Conservation (phyloP, 805 yeast species). For the Cyberlindnera euphorbiiphila region DNA sequence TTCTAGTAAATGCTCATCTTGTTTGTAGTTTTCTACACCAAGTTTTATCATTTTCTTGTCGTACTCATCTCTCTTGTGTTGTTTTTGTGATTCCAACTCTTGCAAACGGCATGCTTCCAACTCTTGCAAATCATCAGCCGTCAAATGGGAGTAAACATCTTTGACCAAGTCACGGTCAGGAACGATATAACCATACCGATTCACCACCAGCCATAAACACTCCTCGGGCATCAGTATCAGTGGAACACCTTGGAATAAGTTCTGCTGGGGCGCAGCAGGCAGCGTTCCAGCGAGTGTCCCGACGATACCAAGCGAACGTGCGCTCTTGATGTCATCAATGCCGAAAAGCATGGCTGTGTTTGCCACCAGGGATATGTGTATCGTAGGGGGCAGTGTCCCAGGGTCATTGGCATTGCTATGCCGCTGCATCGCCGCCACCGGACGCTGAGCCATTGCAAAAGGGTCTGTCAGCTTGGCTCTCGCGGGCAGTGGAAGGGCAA, state of each 20-base stretch:
- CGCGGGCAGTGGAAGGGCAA: too few relatives aligned
- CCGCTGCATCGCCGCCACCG: too few relatives aligned
- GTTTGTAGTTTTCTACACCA: conserved; percentile 2
- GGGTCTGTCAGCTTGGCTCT: too few relatives aligned
- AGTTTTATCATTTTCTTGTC: conserved; percentile 7
- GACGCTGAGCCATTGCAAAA: not conserved
- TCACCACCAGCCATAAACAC: conserved; percentile 55
- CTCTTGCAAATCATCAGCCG: conserved; percentile 14
- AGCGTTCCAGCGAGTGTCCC: conserved; percentile 83
- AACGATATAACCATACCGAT: conserved; percentile 38
- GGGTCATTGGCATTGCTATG: too few relatives aligned
- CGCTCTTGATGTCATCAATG: conserved; percentile 44
- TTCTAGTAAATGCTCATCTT: conserved; percentile 10
- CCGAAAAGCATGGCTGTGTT: conserved; percentile 56
- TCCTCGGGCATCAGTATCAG: conserved; percentile 72
- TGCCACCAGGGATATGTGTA: conserved; percentile 29
- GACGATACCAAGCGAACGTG: conserved; percentile 61
- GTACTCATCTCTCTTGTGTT: conserved; percentile 6
- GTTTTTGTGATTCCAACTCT: conserved; percentile 8
- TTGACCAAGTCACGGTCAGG: conserved; percentile 37
- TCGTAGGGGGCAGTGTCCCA: too few relatives aligned
- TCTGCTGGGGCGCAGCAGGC: conserved; percentile 91
- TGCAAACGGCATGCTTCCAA: conserved; percentile 14
- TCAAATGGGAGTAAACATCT: conserved; percentile 12
- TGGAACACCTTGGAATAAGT: conserved; percentile 82